Conservation (phyloP, 2,329 filamentous ascomycete species). For the Cryphonectria japonica region DNA sequence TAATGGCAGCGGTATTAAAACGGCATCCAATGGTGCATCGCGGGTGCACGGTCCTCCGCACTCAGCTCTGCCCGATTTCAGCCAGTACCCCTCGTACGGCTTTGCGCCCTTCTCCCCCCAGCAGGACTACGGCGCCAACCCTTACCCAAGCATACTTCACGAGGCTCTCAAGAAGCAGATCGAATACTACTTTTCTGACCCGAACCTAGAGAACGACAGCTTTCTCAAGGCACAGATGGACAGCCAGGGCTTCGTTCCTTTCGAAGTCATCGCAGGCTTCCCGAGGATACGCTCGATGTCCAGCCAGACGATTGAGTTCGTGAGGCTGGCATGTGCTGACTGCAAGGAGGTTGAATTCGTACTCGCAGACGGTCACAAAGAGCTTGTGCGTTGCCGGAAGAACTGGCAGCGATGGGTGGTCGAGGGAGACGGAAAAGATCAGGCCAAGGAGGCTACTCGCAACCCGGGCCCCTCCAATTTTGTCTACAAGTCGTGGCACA, state of each 20-base stretch:
- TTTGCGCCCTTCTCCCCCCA: slow-evolving; percentile 61
- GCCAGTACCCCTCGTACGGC: slow-evolving; percentile 45
- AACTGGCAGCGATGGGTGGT: slow-evolving; percentile 83
- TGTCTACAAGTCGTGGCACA: slow-evolving; percentile 36
- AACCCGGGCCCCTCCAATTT: slow-evolving; percentile 65
- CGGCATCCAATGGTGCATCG: slow-evolving; percentile 29
- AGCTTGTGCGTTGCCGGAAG: slow-evolving; percentile 75
- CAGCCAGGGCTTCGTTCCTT: slow-evolving; percentile 84
- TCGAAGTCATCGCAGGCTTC: slow-evolving; percentile 82
- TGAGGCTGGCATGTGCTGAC: slow-evolving; percentile 75
- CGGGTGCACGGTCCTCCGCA: slow-evolving; percentile 33
- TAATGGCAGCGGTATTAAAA: slow-evolving; percentile 23
- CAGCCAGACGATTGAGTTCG: slow-evolving; percentile 66
- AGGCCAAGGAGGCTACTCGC: slow-evolving; percentile 74
- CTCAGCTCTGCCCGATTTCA: slow-evolving; percentile 42
- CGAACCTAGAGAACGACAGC: slow-evolving; percentile 92
- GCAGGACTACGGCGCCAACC: slow-evolving; percentile 31
- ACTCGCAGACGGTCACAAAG: slow-evolving; percentile 73
- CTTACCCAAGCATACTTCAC: slow-evolving; percentile 36
- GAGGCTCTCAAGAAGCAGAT: slow-evolving; percentile 56
- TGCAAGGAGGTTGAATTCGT: slow-evolving; percentile 76
- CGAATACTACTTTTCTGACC: slow-evolving; percentile 96
- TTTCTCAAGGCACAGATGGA: slow-evolving; percentile 93
- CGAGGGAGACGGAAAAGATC: slow-evolving; percentile 54
- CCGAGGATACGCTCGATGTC: slow-evolving; percentile 78